Conservation (phyloP, 2,329 filamentous ascomycete genomes). For the Arthrobotrys iridis region DNA sequence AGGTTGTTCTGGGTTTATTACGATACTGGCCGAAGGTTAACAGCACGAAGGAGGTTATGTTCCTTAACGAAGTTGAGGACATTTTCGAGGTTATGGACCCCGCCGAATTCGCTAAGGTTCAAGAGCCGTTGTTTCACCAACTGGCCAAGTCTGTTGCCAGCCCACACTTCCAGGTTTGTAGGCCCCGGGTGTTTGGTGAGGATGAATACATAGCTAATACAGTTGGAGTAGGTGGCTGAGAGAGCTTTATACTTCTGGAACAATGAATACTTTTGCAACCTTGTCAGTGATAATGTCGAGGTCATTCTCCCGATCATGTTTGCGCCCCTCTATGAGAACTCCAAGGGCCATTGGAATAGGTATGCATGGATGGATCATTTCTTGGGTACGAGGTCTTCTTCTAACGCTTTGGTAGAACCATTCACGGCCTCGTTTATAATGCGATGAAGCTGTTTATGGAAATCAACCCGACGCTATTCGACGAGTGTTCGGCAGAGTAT, state of each 20-base stretch:
- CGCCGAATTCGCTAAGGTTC: constrained; percentile 96
- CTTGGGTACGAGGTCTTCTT: neutral
- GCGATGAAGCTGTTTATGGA: constrained; percentile 99
- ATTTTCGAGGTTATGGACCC: constrained; percentile 99
- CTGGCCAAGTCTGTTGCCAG: constrained; percentile 97
- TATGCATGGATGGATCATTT: constrained; percentile 64
- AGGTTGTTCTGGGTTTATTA: constrained; percentile 92
- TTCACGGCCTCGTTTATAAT: constrained; percentile 99
- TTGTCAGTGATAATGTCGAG: constrained; percentile 98
- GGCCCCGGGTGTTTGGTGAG: constrained; percentile 36
- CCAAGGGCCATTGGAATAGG: constrained; percentile 99
- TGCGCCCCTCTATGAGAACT: constrained; percentile 96
- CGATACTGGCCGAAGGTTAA: constrained; percentile 99
- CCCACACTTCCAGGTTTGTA: constrained; percentile 85
- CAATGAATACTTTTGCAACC: constrained; percentile 99
- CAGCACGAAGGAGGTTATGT: constrained; percentile 99
- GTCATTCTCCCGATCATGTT: constrained; percentile 99
- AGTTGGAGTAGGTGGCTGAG: constrained; percentile 76
- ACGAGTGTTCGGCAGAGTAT: constrained; percentile 98
- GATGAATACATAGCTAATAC: neutral
- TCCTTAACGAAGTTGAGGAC: constrained; percentile 97
- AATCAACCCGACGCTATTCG: constrained; percentile 97
- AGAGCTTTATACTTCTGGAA: constrained; percentile 99
- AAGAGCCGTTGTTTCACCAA: constrained; percentile 96
- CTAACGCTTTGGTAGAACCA: constrained; percentile 75